Conservation (phyloP, 352 stramenopile genomes). For the Globisporangium acanthophoron region DNA sequence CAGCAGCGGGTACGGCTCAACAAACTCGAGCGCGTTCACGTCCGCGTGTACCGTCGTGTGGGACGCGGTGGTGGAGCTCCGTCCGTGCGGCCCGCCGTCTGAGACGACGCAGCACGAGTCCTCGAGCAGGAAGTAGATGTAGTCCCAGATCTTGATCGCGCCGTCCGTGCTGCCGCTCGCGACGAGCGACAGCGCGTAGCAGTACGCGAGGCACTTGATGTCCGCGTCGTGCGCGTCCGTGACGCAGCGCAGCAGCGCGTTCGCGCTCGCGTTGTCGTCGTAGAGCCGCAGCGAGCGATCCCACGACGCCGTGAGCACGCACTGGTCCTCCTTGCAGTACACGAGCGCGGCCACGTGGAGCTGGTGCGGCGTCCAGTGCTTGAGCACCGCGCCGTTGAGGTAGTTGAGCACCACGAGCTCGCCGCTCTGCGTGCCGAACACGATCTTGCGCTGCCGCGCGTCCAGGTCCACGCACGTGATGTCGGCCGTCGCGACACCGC, state of each 20-base stretch:
- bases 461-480: slow-evolving; percentile 76
- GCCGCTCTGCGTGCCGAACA: slow-evolving; percentile 60
- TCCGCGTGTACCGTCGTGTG: slow-evolving; percentile 21
- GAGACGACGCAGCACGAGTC: slow-evolving; percentile 27
- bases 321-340: slow-evolving; percentile 75
- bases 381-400: slow-evolving; percentile 62
- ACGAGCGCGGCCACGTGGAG: slow-evolving; percentile 54
- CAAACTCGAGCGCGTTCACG: slow-evolving; percentile 62
- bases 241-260: slow-evolving; percentile 56
- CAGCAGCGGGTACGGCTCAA: slow-evolving; percentile 70
- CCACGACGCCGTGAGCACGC: slow-evolving; percentile 70
- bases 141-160: slow-evolving; percentile 81
- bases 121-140: slow-evolving; percentile 78
- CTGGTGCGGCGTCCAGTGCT: slow-evolving; percentile 58
- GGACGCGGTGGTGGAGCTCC: not conserved
- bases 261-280: slow-evolving; percentile 54
- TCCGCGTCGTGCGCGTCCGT: slow-evolving; percentile 67
- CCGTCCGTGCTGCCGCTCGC: slow-evolving; percentile 57
- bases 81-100: not conserved
- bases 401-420: slow-evolving; percentile 72
- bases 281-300: slow-evolving; percentile 69
- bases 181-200: slow-evolving; percentile 59
- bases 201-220: slow-evolving; percentile 77
- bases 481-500: slow-evolving; percentile 40
- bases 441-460: slow-evolving; percentile 58